A percentile compares a stretch with the other conserved stretches of the same genome.
Evolutionary conservation across 352 stramenopile species (phyloP).

Genomic region (Blastocystis sp.): DNA sequence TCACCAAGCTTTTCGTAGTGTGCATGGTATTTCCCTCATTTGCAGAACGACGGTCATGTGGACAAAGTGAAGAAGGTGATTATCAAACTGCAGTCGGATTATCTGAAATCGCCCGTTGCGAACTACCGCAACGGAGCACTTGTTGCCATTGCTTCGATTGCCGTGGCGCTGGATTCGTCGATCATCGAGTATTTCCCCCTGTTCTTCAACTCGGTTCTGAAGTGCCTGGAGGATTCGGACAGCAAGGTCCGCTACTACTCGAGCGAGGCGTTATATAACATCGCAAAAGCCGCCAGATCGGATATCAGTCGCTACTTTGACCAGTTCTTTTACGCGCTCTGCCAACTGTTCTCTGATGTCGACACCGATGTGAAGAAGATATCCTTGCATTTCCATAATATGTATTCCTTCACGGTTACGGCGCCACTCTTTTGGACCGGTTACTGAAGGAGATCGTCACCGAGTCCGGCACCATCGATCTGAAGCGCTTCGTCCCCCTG

Average conservation of each 20-base stretch:
- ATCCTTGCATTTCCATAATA: conserved; percentile 12
- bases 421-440: conserved; percentile 84
- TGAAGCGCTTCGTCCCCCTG: conserved; percentile 87
- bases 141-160: conserved; percentile 84
- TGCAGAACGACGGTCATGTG: conserved; percentile 51
- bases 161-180: conserved; percentile 87
- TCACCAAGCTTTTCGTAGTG: conserved; percentile 41
- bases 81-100: conserved; percentile 41
- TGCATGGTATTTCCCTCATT: not conserved
- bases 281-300: conserved; percentile 84
- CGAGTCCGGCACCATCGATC: conserved; percentile 87
- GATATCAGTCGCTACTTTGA: conserved; percentile 88
- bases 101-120: conserved; percentile 82
- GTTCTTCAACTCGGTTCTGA: conserved; percentile 84
- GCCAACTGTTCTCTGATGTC: conserved; percentile 84
- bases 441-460: conserved; percentile 89
- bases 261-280: conserved; percentile 88
- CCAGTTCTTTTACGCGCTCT: conserved; percentile 84
- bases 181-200: conserved; percentile 85
- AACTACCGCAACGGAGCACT: conserved; percentile 87
- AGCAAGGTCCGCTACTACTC: conserved; percentile 84
- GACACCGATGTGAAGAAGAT: conserved; percentile 87
- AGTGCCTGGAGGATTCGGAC: conserved; percentile 88
- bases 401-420: conserved; percentile 59
- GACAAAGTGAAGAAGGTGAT: conserved; percentile 59